Base-by-base conservation (phyloP, 805 yeast genomes). In the Barnettozyma vustinii region DNA sequence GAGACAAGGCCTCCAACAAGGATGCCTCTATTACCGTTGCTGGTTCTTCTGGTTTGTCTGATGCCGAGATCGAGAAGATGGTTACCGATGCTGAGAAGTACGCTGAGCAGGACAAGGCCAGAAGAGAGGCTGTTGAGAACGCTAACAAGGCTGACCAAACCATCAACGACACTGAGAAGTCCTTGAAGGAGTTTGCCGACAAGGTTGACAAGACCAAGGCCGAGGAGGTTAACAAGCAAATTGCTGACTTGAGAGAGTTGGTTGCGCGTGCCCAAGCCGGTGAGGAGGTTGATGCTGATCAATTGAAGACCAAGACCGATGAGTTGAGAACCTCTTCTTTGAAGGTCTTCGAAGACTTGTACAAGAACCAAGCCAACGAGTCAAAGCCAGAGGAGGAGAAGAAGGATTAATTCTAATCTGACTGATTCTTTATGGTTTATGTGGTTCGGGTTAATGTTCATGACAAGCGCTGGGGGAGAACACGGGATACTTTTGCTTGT, bases 121-220 rank as follows among this genome's bases (percentile, higher is more conserved):
- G 75, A 64, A 76, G 76, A 61, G 78, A 74, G 60, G 75, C 81
- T 51, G 77, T 80, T 65, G 95, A 87, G 73, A 69, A 75, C 58
- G 95, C 95, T 60, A 88, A 84, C 83, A 86, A 84, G 65, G 87
- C 89, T 59, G 91, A 84, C 70, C 81, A 80, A 68, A 80, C 84
- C 69, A 80, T 84, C 47, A 81, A 86, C 62, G 96, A 89, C 71
- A 87, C 95, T 48, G 96, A 88, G 69, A 79, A 82, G 70, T 87
- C 96, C n/a, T 68, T 89, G 54, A 72, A 73, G 56, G 94, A 85
- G 72, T 89, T 85, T 71, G 79, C 71, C 55, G 89, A 83, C 56
- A 81, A 74, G 67, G 64, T 79, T 46, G 81, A 79, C 67, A 76
- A 77, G 66, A 47, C 56, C 49, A 81, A 78, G 65, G 79, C 77